Percentiles rank a stretch among this genome's conserved stretches.
phyloP scores from a whole-genome alignment of 2,329 filamentous ascomycete species.

The Tolypocladium ophioglossoides region DNA sequence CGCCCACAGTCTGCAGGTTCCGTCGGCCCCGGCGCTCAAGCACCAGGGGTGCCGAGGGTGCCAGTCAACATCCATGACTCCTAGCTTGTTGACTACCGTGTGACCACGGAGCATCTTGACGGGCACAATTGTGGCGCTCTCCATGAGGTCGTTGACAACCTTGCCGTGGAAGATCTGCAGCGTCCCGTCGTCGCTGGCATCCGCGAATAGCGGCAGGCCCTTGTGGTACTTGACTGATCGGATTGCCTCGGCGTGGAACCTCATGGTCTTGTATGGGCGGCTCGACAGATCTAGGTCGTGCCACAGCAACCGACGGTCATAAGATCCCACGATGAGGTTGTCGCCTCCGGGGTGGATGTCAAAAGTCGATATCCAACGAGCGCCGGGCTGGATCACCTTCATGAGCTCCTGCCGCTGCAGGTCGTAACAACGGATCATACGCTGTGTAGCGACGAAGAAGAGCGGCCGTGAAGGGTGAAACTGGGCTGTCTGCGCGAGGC shows the following conservation, averaged over 20 bases:
- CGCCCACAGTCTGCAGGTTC: conserved; percentile 84
- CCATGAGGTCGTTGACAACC: conserved; percentile 88
- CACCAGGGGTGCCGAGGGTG: conserved; percentile 91
- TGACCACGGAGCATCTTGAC: conserved; percentile 90
- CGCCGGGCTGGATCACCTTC: conserved; percentile 87
- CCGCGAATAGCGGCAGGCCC: conserved; percentile 76
- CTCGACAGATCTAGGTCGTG: conserved; percentile 89
- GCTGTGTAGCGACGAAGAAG: conserved; percentile 93
- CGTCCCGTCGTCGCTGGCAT: conserved; percentile 88
- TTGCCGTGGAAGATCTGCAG: conserved; percentile 96
- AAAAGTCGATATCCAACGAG: conserved; percentile 86
- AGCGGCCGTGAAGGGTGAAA: conserved; percentile 91
- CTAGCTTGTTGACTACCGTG: conserved; percentile 73
- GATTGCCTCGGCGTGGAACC: conserved; percentile 90
- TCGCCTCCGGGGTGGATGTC: conserved; percentile 89
- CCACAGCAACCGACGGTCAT: conserved; percentile 90
- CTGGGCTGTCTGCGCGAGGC: conserved; percentile 73
- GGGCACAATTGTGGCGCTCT: conserved; percentile 92
- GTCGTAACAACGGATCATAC: conserved; percentile 88
- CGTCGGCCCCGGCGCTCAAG: conserved; percentile 88
- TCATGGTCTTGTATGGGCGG: conserved; percentile 89
- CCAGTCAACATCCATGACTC: conserved; percentile 93
- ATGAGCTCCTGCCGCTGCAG: conserved; percentile 82
- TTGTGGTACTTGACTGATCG: conserved; percentile 81
- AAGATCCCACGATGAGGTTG: conserved; percentile 88